Evolutionary conservation across 805 yeast species (phyloP).

Genomic region (Cyberlindnera suaveolens): DNA sequence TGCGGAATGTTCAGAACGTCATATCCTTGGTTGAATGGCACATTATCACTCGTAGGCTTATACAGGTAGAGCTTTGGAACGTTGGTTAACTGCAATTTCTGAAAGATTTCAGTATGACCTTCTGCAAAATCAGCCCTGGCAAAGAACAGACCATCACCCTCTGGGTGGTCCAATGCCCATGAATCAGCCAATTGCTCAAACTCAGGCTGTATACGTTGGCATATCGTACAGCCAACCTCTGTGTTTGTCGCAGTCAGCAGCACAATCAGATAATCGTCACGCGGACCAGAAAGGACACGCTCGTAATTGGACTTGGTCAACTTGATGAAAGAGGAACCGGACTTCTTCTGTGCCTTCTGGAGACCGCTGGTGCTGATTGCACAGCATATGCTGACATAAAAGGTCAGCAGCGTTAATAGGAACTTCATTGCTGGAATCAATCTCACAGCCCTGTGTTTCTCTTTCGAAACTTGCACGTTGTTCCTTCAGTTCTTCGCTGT

Average conservation of each 20-base stretch:
- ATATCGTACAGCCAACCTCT: slow-evolving; percentile 69
- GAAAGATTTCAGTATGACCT: slow-evolving; percentile 41
- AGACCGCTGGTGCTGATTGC: slow-evolving; percentile 19
- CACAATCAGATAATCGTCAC: slow-evolving; percentile 64
- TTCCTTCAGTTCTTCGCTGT: background rate
- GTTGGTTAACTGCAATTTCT: slow-evolving; percentile 44
- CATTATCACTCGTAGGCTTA: slow-evolving; percentile 45
- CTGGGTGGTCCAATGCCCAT: slow-evolving; percentile 55
- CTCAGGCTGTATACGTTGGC: slow-evolving; percentile 64
- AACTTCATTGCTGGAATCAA: slow-evolving; percentile 3
- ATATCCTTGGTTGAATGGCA: slow-evolving; percentile 25
- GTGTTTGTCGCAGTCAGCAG: slow-evolving; percentile 71
- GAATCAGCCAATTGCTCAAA: slow-evolving; percentile 56
- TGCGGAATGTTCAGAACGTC: slow-evolving; percentile 28
- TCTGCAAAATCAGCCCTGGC: slow-evolving; percentile 68
- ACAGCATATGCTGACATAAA: slow-evolving; percentile 3
- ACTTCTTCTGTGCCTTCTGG: slow-evolving; percentile 21
- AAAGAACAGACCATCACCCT: slow-evolving; percentile 54
- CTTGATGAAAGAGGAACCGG: slow-evolving; percentile 34
- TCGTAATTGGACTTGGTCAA: slow-evolving; percentile 59
- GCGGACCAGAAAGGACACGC: slow-evolving; percentile 49
- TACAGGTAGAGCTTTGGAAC: slow-evolving; percentile 75
- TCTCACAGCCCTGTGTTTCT: background rate
- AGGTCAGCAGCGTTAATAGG: slow-evolving; percentile 2
- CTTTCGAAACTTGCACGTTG: background rate